Evolutionary conservation across 2,329 filamentous ascomycete species (phyloP).

Genomic region (Tolypocladium tundrense): DNA sequence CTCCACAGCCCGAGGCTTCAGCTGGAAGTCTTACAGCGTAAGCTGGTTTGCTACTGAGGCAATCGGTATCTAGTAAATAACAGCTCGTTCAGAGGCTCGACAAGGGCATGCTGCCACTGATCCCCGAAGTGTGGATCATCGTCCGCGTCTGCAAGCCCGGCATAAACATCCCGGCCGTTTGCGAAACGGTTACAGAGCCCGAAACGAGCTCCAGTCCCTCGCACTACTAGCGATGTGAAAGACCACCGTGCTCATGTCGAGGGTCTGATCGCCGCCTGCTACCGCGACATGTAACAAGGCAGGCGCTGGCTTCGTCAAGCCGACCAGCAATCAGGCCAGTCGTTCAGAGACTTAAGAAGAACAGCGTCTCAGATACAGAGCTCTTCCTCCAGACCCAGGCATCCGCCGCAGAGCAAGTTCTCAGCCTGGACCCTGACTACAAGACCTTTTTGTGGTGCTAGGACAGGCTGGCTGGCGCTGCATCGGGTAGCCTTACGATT

Average conservation of each 20-base stretch:
- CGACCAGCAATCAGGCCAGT: slow-evolving; percentile 19
- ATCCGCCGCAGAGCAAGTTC: slow-evolving; percentile 17
- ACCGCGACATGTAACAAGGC: slow-evolving; percentile 56
- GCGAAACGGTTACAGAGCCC: slow-evolving; percentile 49
- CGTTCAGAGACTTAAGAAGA: slow-evolving; percentile 25
- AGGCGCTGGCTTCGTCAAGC: slow-evolving; percentile 36
- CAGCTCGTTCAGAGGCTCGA: slow-evolving; percentile 40
- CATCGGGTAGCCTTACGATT: too few relatives aligned
- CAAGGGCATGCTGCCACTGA: slow-evolving; percentile 45
- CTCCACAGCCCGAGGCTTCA: too few relatives aligned
- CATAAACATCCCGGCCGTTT: slow-evolving; percentile 41
- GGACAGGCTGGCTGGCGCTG: slow-evolving; percentile 7
- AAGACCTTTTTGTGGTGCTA: slow-evolving; percentile 49
- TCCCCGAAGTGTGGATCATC: slow-evolving; percentile 59
- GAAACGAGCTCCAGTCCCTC: slow-evolving; percentile 46
- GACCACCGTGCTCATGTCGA: slow-evolving; percentile 47
- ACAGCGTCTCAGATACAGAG: slow-evolving; percentile 54
- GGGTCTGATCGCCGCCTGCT: slow-evolving; percentile 56
- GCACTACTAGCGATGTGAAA: slow-evolving; percentile 59
- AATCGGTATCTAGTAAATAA: too few relatives aligned
- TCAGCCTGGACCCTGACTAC: slow-evolving; percentile 34
- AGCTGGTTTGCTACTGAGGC: too few relatives aligned
- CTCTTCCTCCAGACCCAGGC: slow-evolving; percentile 48
- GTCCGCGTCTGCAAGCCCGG: slow-evolving; percentile 58
- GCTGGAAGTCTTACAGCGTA: too few relatives aligned